phyloP scores from a whole-genome alignment of 2,329 filamentous ascomycete genomes.

The Penicillium hordei region DNA sequence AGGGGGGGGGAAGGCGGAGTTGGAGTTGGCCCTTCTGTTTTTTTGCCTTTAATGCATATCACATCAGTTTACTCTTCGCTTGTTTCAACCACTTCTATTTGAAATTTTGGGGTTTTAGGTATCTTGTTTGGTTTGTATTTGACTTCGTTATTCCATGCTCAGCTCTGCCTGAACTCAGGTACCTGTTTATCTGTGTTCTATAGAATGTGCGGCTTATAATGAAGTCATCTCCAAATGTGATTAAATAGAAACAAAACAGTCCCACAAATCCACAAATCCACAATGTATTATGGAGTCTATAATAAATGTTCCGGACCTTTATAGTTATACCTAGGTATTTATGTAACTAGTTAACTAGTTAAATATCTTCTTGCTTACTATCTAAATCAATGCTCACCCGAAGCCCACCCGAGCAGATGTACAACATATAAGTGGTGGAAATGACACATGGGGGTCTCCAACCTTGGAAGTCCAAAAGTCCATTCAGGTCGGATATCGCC shows the following conservation, averaged over 20 bases:
- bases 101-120: not conserved
- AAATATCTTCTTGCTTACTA: not conserved
- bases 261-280: not conserved
- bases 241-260: not conserved
- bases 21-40: conserved; percentile 16
- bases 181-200: not conserved
- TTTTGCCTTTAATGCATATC: conserved; percentile 11
- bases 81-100: not conserved
- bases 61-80: not conserved
- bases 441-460: not conserved
- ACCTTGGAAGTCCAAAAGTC: not conserved
- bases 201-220: not conserved
- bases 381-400: not conserved
- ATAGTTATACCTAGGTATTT: no score
- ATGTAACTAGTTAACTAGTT: not conserved
- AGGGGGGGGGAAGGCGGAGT: conserved; percentile 25
- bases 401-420: not conserved
- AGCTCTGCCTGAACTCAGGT: not conserved
- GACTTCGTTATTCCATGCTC: not conserved
- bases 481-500: conserved; percentile 18
- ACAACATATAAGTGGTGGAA: not conserved
- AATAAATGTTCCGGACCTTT: not conserved
- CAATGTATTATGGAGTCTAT: not conserved
- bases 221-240: not conserved
- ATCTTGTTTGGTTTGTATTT: not conserved